A percentile compares a stretch with the other conserved stretches of the same genome.
These are phyloP conservation scores for Venturia carpophila DNA, from an alignment of 2,329 filamentous ascomycete species.

Conservation along the genomic window DNA sequence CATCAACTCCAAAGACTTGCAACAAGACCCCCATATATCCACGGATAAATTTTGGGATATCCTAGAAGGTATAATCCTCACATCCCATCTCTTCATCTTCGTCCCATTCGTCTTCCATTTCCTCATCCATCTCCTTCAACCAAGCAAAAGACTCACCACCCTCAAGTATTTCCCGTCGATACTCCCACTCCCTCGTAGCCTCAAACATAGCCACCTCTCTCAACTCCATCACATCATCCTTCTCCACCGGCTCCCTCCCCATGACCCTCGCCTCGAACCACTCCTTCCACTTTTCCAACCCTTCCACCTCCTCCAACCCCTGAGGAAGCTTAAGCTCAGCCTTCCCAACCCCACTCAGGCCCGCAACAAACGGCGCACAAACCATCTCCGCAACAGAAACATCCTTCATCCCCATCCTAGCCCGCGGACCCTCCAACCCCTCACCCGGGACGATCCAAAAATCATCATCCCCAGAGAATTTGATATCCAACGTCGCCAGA, in stretches of 20 bases:
- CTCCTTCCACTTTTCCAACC: background rate
- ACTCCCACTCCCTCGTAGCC: conserved; percentile 5
- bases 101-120: background rate
- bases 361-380: background rate
- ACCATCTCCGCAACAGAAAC: background rate
- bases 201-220: conserved; percentile 7
- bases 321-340: background rate
- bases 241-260: background rate
- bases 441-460: background rate
- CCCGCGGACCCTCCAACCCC: background rate
- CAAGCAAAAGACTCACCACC: background rate
- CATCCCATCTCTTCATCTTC: background rate
- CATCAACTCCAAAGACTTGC: too few species aligned
- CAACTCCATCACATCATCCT: background rate
- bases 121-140: background rate
- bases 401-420: background rate
- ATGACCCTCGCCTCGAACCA: background rate
- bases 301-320: background rate
- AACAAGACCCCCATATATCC: too few species aligned
- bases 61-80: background rate
- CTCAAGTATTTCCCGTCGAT: background rate
- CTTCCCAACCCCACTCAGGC: conserved; percentile 1
- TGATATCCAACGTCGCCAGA: background rate
- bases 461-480: background rate
- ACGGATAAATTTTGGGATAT: too few species aligned